Evolutionary conservation across 305 asterid species (phyloP), one percentile per base, ranked within the genome.

Genomic region (Fraxinus floribunda): DNA sequence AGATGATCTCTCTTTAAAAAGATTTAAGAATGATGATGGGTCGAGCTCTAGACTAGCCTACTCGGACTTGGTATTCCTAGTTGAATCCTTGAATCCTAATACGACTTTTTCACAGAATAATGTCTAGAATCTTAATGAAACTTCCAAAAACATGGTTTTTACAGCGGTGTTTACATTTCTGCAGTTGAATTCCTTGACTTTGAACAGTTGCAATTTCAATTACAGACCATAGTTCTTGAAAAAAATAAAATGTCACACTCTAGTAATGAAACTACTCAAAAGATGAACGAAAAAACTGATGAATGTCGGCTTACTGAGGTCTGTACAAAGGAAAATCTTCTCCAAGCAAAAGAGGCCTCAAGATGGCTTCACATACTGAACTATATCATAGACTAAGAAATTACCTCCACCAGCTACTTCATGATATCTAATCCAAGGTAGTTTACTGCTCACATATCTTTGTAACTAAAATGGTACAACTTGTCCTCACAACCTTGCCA

Each of bases 351-450:
- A 94, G 97, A 83, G 97, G 92, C 86, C 95, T 89, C 85, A 95
- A 87, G 80, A 95, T 91, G 87, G 94, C 97, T 86, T 92, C 97
- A 87, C 99, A 94, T 3, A 94, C 97, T 44, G 81, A 89, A 81
- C 84, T 77, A 84, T 95, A 34, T 34, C 99, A 87, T 94, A 94
- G 39, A 92, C 97, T 26, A 94, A 91, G 90, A 94, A 86, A 88
- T 94, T 98, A 11, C 98, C 98, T 41, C 97, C 94, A n/a, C 91
- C 97, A 3, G 92, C 92, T 64, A 95, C 97, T 87, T 95, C 98
- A 26, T 95, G 99, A 78, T 94, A 95, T 52, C 86, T 89, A 81
- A 95, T 90, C 99, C 99, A 96, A 0, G 98, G 94, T 22, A 96
- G 92, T 88, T 86, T 94, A n/a, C 82, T 81, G 0, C 90, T 87